These are phyloP conservation scores for Coniochaeta pulveracea DNA, from an alignment of 2,329 filamentous ascomycete genomes.

Conservation along the genomic window DNA sequence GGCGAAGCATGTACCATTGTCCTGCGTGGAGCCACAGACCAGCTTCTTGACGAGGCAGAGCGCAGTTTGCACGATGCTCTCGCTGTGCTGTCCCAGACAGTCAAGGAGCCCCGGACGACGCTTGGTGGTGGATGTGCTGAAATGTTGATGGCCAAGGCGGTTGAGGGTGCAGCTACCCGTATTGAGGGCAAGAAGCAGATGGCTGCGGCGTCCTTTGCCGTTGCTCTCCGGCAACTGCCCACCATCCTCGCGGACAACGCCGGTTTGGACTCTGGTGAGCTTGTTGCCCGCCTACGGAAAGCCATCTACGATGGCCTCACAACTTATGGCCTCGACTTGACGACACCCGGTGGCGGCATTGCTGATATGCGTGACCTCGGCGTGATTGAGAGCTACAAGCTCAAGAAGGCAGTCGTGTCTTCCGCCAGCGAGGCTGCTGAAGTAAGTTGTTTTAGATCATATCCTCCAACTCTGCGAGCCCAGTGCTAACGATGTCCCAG, in stretches of 20 bases:
- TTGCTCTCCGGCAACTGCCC: conserved; percentile 82
- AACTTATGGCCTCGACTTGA: conserved; percentile 80
- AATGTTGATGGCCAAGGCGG: conserved; percentile 98
- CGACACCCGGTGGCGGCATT: conserved; percentile 83
- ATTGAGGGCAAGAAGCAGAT: conserved; percentile 95
- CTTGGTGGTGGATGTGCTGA: conserved; percentile 93
- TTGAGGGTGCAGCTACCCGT: conserved; percentile 85
- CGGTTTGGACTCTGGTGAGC: conserved; percentile 86
- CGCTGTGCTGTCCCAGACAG: conserved; percentile 91
- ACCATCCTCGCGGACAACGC: conserved; percentile 97
- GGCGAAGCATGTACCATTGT: conserved; percentile 95
- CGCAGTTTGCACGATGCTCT: conserved; percentile 91
- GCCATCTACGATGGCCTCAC: conserved; percentile 92
- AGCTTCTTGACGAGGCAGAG: conserved; percentile 93
- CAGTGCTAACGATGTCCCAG: conserved; percentile 30
- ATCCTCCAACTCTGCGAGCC: background rate
- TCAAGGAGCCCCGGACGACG: conserved; percentile 87
- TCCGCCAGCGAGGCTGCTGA: conserved; percentile 95
- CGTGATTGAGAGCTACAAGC: conserved; percentile 95
- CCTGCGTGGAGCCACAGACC: conserved; percentile 88
- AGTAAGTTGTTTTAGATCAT: conserved; percentile 39
- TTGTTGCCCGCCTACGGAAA: conserved; percentile 83
- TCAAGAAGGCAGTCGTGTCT: conserved; percentile 95
- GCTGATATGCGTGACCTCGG: conserved; percentile 92
- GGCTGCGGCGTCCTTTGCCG: conserved; percentile 81